These are phyloP conservation scores for Hypoxylon rubiginosum DNA, from an alignment of 2,329 filamentous ascomycete species.

Conservation along the genomic window DNA sequence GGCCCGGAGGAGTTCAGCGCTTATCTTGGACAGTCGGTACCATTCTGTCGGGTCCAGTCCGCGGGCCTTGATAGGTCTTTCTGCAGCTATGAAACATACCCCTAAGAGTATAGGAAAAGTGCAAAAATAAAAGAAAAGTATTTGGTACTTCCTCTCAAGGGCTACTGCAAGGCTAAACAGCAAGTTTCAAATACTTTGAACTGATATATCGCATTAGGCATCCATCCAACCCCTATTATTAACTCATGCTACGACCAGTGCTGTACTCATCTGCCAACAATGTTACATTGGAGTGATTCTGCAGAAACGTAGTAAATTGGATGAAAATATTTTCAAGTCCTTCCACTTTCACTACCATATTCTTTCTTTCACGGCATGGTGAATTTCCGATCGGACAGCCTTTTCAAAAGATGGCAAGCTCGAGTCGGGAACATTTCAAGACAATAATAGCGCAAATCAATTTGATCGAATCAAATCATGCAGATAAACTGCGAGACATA, in stretches of 20 bases:
- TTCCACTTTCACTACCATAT: not conserved
- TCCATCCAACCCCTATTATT: not conserved
- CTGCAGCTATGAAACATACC: not conserved
- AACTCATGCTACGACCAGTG: not conserved
- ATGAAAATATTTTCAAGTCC: not conserved
- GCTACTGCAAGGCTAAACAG: not conserved
- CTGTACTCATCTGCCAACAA: not conserved
- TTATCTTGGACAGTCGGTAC: not conserved
- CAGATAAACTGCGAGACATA: not conserved
- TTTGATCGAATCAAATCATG: slow-evolving; percentile 3
- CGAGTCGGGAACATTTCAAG: not conserved
- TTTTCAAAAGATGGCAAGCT: slow-evolving; percentile 5
- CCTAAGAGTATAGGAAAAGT: not conserved
- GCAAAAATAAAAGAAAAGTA: not conserved
- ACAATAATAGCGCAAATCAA: slow-evolving; percentile 1
- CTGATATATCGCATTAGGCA: not conserved
- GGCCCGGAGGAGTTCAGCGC: not conserved
- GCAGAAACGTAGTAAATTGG: not conserved
- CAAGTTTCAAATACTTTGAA: not conserved
- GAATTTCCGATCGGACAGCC: not conserved
- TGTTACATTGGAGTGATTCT: not conserved
- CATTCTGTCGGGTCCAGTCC: not conserved
- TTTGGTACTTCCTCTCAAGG: not conserved
- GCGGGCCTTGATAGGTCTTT: not conserved
- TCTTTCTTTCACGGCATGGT: not conserved